A percentile compares a stretch with the other conserved stretches of the same genome.
These are phyloP conservation scores for Asterophora parasitica DNA, from an alignment of 768 basidiomycete species.

Conservation along the genomic window DNA sequence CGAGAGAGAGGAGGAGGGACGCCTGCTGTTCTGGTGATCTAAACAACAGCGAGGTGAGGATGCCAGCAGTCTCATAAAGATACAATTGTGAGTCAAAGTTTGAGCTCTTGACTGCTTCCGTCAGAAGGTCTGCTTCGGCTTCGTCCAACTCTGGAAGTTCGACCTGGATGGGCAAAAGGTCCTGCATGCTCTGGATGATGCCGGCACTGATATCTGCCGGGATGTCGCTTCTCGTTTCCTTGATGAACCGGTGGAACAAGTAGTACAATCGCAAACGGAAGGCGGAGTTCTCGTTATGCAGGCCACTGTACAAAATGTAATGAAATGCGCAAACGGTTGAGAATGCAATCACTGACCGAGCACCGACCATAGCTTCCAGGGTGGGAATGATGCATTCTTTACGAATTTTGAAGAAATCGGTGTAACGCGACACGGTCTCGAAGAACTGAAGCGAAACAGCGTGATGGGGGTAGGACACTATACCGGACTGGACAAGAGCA, in stretches of 20 bases:
- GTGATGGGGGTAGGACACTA: slow-evolving; percentile 79
- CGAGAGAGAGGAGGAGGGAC: slow-evolving; percentile 65
- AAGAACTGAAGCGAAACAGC: slow-evolving; percentile 88
- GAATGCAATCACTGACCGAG: slow-evolving; percentile 47
- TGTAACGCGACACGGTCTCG: slow-evolving; percentile 87
- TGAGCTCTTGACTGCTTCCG: slow-evolving; percentile 74
- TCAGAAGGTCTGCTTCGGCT: slow-evolving; percentile 63
- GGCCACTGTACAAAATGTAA: slow-evolving; percentile 49
- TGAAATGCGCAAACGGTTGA: not conserved
- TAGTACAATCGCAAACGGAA: slow-evolving; percentile 83
- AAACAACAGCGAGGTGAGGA: slow-evolving; percentile 71
- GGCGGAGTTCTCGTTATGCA: slow-evolving; percentile 70
- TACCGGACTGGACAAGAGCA: slow-evolving; percentile 76
- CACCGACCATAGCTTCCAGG: slow-evolving; percentile 83
- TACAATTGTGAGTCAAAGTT: slow-evolving; percentile 90
- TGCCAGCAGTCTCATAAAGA: slow-evolving; percentile 89
- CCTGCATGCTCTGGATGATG: slow-evolving; percentile 70
- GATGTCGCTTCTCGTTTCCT: slow-evolving; percentile 75
- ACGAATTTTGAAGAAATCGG: slow-evolving; percentile 94
- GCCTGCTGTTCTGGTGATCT: slow-evolving; percentile 65
- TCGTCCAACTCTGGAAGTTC: slow-evolving; percentile 76
- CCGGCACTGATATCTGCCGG: slow-evolving; percentile 63
- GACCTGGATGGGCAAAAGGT: slow-evolving; percentile 71
- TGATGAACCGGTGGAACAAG: slow-evolving; percentile 89
- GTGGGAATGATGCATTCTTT: slow-evolving; percentile 85